Percentiles rank a stretch among this genome's conserved stretches.
Evolutionary conservation across 306 rosid species (phyloP).

Genomic region (Cicer arietinum): DNA sequence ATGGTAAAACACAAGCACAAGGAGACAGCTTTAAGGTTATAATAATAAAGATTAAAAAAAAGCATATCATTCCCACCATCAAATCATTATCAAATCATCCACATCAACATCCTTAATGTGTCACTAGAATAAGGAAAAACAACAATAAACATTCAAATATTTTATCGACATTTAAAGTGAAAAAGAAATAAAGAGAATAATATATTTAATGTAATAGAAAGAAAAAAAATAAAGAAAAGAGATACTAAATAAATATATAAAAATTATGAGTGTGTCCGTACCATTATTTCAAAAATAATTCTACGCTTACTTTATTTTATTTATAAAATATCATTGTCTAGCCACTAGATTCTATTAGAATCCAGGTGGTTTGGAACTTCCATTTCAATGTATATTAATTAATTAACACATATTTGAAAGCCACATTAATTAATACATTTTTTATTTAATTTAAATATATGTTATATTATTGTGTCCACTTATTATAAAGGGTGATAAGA

Average conservation of each 20-base stretch:
- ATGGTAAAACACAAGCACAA: constrained; percentile 23
- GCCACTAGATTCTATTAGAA: constrained; percentile 39
- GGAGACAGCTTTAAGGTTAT: constrained; percentile 35
- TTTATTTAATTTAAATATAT: constrained; percentile 12
- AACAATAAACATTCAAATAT: too few relatives aligned
- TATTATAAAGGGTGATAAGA: neutral
- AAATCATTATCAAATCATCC: neutral
- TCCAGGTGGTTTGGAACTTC: constrained; percentile 21
- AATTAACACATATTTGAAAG: neutral
- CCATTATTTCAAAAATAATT: neutral
- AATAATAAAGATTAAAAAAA: constrained; percentile 1
- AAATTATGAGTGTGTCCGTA: too few relatives aligned
- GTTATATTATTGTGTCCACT: neutral
- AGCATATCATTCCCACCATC: constrained; percentile 35
- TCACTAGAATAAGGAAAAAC: constrained; percentile 19
- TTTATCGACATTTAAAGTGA: too few relatives aligned
- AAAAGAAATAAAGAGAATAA: too few relatives aligned
- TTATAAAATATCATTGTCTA: constrained; percentile 38
- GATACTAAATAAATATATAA: too few relatives aligned
- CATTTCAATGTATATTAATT: neutral
- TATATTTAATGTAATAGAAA: too few relatives aligned
- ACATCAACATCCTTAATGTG: constrained; percentile 34
- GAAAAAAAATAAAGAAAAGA: too few relatives aligned
- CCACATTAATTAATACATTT: neutral
- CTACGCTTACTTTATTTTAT: neutral